Conservation (phyloP, 495 filamentous ascomycete species). For the Aspergillus mulundensis region DNA sequence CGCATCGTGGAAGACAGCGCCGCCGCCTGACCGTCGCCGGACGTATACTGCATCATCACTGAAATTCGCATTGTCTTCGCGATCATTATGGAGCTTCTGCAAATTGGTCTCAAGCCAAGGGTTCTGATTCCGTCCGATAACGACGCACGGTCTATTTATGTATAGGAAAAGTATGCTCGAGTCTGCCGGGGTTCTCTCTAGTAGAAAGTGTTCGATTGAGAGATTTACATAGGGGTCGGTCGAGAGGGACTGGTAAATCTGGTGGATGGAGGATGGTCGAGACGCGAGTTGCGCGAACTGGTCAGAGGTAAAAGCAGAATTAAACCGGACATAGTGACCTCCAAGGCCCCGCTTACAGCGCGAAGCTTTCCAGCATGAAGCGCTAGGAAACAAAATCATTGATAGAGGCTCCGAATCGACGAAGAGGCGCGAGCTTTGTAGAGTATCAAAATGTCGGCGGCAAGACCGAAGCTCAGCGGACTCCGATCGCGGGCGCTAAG, state of each 20-base stretch:
- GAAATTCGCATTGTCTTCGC: constrained; percentile 12
- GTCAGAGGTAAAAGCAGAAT: constrained; percentile 33
- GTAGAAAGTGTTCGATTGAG: constrained; percentile 88
- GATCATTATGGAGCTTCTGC: constrained; percentile 44
- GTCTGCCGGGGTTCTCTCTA: constrained; percentile 63
- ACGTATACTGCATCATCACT: constrained; percentile 58
- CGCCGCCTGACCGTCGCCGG: constrained; percentile 80
- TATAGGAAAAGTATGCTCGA: constrained; percentile 84
- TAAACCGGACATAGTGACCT: constrained; percentile 22
- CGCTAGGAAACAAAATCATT: constrained; percentile 23
- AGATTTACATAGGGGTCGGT: constrained; percentile 86
- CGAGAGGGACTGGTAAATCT: constrained; percentile 74
- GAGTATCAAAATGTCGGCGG: background rate
- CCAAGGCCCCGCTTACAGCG: background rate
- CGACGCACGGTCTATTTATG: constrained; percentile 75
- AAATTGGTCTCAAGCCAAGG: constrained; percentile 92
- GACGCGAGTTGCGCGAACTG: constrained; percentile 42
- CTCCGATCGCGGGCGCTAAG: constrained; percentile 20
- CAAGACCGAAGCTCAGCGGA: background rate
- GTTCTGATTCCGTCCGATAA: constrained; percentile 96
- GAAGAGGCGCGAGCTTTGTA: background rate
- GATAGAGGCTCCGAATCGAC: constrained; percentile 3
- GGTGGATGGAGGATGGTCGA: constrained; percentile 47
- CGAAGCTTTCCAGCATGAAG: constrained; percentile 27
- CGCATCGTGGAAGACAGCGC: constrained; percentile 86